Evolutionary conservation across 2,329 filamentous ascomycete species (phyloP).

Genomic region (Ustulina deusta): DNA sequence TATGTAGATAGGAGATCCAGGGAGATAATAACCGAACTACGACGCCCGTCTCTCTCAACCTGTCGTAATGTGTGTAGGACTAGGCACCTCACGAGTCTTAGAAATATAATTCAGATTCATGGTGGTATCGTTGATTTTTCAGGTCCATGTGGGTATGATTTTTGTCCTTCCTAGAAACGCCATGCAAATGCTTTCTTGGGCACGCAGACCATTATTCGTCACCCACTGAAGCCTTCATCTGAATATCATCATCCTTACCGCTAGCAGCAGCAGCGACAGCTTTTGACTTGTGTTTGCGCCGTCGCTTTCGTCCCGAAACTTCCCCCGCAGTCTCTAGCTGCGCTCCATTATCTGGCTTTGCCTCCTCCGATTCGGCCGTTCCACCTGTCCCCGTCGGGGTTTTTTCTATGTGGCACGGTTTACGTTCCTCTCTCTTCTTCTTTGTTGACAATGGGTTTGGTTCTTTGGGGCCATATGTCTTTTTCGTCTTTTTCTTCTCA

Average conservation of each 20-base stretch:
- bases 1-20: neutral
- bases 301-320: conserved; percentile 44
- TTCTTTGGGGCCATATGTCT: conserved; percentile 71
- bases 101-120: conserved; percentile 3
- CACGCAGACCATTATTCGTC: conserved; percentile 32
- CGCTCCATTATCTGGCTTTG: conserved; percentile 21
- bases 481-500: conserved; percentile 63
- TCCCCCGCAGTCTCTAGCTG: conserved; percentile 34
- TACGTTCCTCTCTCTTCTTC: conserved; percentile 68
- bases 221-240: conserved; percentile 14
- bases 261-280: conserved; percentile 4
- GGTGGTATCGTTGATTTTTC: conserved; percentile 30
- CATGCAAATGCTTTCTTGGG: conserved; percentile 34
- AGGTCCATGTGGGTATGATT: conserved; percentile 14
- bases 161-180: conserved; percentile 34
- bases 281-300: conserved; percentile 46
- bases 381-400: conserved; percentile 9
- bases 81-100: neutral
- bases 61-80: neutral
- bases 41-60: neutral
- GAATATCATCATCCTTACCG: conserved; percentile 9
- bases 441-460: conserved; percentile 79
- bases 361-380: conserved; percentile 38
- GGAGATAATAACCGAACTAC: neutral
- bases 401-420: neutral